Base-by-base conservation (phyloP, 2,329 filamentous ascomycete species). In the Ophiocordyceps camponoti-floridani region DNA sequence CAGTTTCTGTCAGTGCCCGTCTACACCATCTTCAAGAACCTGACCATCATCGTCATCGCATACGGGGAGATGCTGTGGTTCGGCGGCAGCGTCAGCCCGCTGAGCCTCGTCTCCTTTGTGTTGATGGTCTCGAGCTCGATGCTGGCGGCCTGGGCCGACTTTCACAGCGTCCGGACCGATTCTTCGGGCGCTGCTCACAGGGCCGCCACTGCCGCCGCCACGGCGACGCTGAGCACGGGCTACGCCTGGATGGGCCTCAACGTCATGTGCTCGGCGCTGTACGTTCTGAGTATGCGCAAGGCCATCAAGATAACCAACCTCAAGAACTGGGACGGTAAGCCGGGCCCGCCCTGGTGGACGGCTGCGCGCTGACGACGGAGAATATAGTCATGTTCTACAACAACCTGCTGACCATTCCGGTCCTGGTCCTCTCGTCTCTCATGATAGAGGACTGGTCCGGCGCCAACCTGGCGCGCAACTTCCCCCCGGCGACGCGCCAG, bases 221-320 rank as follows among this genome's bases (percentile, higher is more conserved):
- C 96, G 50, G 88, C 87, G 3, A 95, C 88, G 1, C 68, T 98
- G 53, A 95, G 96, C 55, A 76, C 88, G 27, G 91, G 91, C 41
- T 98, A 98, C 60, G 77, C 93, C 48, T 98, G 91, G 91, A 96
- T 98, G 88, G 72, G 86, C 54, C 69, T 94, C 65, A 98, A 98
- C 64, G 94, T 94, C 56, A 77, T 96, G 61, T 95, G 87, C 72
- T 89, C 84, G 27, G 86, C 91, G 2, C 77, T 84, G 19, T 96
- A 94, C 56, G 72, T 96, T 42, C 67, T 98, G 50, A 77, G 83
- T 53, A 96, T 95, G 89, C 82, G 91, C 61, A 96, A 96, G 73
- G 82, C 93, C 52, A 96, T 98, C 63, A 96, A 96, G 80, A 78
- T 93, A 66, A 95, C 94, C 70, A 95, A 94, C 72, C 96, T 98